Conservation (phyloP, 2,329 filamentous ascomycete genomes). For the Talaromyces atroroseus region DNA sequence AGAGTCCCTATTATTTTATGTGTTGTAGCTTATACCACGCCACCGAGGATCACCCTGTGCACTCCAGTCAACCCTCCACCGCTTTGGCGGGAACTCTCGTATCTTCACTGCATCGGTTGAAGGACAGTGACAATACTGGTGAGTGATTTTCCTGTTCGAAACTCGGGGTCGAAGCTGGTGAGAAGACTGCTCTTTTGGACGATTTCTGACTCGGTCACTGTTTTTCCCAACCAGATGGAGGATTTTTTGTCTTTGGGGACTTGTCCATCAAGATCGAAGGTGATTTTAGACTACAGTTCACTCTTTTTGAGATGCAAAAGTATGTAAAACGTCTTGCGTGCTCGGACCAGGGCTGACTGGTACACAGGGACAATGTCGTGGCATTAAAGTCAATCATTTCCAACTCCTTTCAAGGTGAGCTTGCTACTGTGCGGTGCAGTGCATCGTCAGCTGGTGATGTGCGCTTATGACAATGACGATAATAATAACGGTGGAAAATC, state of each 20-base stretch:
- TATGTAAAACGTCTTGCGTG: conserved; percentile 21
- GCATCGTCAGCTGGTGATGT: not conserved
- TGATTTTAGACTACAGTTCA: conserved; percentile 67
- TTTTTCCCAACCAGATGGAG: conserved; percentile 54
- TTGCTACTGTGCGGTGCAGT: conserved; percentile 2
- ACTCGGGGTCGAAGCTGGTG: not conserved
- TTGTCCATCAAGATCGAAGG: conserved; percentile 73
- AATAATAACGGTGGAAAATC: not conserved
- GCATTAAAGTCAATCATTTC: conserved; percentile 54
- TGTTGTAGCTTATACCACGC: conserved; percentile 52
- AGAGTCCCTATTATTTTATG: conserved; percentile 62
- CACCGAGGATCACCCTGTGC: conserved; percentile 41
- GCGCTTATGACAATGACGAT: not conserved
- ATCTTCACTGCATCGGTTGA: conserved; percentile 75
- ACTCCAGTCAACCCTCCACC: conserved; percentile 40
- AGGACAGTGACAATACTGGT: conserved; percentile 66
- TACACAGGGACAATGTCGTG: conserved; percentile 39
- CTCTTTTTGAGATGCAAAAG: conserved; percentile 67
- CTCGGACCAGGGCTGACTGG: not conserved
- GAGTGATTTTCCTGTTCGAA: conserved; percentile 16
- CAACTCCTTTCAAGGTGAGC: conserved; percentile 61
- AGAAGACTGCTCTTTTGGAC: not conserved
- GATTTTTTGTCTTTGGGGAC: conserved; percentile 88
- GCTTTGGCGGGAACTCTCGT: conserved; percentile 66
- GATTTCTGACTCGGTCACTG: conserved; percentile 7